A percentile compares a stretch with the other conserved stretches of the same genome.
Conservation (phyloP, 768 basidiomycete species). For the Pleurotus sapidus region DNA sequence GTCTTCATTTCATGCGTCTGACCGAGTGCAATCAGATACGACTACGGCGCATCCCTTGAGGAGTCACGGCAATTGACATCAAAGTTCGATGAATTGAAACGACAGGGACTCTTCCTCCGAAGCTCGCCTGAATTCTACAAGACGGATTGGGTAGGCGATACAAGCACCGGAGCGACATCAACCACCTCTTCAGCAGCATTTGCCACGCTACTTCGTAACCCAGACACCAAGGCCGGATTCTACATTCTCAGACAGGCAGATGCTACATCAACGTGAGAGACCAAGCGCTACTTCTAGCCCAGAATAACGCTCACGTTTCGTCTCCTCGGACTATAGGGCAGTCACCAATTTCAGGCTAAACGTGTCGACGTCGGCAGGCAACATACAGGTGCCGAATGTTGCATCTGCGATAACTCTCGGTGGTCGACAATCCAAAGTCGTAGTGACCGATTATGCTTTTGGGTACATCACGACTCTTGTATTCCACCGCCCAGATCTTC, state of each 20-base stretch:
- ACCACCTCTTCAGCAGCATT: conserved; percentile 45
- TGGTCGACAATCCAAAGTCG: conserved; percentile 73
- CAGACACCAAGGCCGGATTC: conserved; percentile 63
- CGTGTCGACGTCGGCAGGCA: conserved; percentile 49
- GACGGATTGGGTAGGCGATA: conserved; percentile 71
- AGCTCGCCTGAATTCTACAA: conserved; percentile 79
- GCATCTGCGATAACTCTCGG: conserved; percentile 52
- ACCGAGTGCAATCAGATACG: conserved; percentile 51
- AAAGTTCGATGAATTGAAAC: conserved; percentile 78
- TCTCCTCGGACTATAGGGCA: conserved; percentile 29
- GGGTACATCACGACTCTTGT: conserved; percentile 59
- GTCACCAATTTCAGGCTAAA: conserved; percentile 57
- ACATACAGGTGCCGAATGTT: conserved; percentile 54
- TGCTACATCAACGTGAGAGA: conserved; percentile 62
- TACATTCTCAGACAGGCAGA: conserved; percentile 67
- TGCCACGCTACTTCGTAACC: conserved; percentile 66
- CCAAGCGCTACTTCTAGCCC: not conserved
- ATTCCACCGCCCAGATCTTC: conserved; percentile 74
- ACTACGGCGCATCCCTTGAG: conserved; percentile 74
- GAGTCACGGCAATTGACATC: conserved; percentile 65
- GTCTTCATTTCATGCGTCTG: conserved; percentile 7
- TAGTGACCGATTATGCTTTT: conserved; percentile 71
- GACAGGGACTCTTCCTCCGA: conserved; percentile 77
- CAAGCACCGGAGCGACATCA: conserved; percentile 41
- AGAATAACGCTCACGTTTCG: not conserved